These are phyloP conservation scores for Aspergillus thermomutatus DNA, from an alignment of 2,329 filamentous ascomycete genomes.

Conservation along the genomic window DNA sequence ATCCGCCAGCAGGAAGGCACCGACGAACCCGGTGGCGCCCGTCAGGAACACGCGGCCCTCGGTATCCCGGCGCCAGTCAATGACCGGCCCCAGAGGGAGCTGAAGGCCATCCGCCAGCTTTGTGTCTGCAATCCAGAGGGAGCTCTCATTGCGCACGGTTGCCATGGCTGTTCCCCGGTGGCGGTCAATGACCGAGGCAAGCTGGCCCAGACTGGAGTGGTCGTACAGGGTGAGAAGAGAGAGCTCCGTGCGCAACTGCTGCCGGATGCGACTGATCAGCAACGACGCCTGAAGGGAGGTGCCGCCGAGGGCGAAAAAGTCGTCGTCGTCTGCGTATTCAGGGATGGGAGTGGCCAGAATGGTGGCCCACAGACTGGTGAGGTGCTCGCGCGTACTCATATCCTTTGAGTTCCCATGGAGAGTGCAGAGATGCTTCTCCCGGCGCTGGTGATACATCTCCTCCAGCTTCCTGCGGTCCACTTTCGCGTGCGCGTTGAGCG, in stretches of 20 bases:
- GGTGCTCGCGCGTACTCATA: background rate
- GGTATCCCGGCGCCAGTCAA: constrained; percentile 17
- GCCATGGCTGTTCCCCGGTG: background rate
- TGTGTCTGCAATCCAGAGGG: constrained; percentile 17
- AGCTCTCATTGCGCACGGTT: constrained; percentile 8
- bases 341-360: no score
- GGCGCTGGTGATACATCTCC: constrained; percentile 7
- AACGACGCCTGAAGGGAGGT: constrained; percentile 19
- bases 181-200: constrained; percentile 8
- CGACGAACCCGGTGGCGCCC: constrained; percentile 80
- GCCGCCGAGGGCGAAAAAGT: constrained; percentile 20
- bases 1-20: constrained; percentile 69
- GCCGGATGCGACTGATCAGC: constrained; percentile 16
- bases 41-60: constrained; percentile 63
- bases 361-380: constrained; percentile 5
- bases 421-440: background rate
- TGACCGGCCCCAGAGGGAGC: background rate
- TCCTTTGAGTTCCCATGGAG: background rate
- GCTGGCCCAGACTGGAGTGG: constrained; percentile 9
- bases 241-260: constrained; percentile 10
- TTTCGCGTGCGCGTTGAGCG: constrained; percentile 71
- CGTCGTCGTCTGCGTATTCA: constrained; percentile 1
- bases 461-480: constrained; percentile 38
- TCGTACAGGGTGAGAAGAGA: constrained; percentile 20
- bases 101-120: constrained; percentile 11